Base-by-base conservation (phyloP, 2,329 filamentous ascomycete genomes). In the Sporothrix schenckii region DNA sequence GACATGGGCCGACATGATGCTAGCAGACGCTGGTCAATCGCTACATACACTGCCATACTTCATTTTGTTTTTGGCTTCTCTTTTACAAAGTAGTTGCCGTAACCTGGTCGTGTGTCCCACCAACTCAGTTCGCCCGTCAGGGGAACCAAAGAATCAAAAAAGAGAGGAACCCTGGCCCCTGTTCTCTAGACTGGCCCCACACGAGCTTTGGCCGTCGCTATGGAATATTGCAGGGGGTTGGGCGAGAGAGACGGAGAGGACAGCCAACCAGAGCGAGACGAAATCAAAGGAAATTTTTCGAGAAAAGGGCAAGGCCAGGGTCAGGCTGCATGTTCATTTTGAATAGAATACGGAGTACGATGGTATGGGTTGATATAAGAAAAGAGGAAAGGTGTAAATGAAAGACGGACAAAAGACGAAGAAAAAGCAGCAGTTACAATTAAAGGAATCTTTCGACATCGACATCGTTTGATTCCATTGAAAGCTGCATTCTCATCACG, bases 281-380 rank as follows among this genome's bases (percentile, higher is more conserved):
- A 66, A 66, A 66, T 53, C 27, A 66, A 66, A 53, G 63, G 16
- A 63, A 63, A 39, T 56, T 56, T n/a, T 14, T 39, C 54, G 11
- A 14, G 30, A 39, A 4, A 21, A 44, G 19, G 6, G 3, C 34
- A 11, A 41, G 10, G 54, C 27, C 16, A n/a, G 13, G 16, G 4
- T 4, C 27, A 10, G 19, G 11, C 34, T 34, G 34, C 34, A 34
- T 34, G 27, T 5, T 34, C 34, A 34, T 34, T 30, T 30, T 30
- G 34, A 9, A 34, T 1, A 2, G 34, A 34, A 34, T 34, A 34
- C 34, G 34, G 34, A 5, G 34, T 34, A 34, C 34, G 27, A 24
- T 24, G 24, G 24, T 24, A 24, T 1, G 24, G 24, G 24, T 24
- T 24, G 24, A 24, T 24, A 24, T 24, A 24, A 24, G n/a, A 24